Base-by-base conservation (phyloP, 495 filamentous ascomycete species). In the Cercophora scortea region DNA sequence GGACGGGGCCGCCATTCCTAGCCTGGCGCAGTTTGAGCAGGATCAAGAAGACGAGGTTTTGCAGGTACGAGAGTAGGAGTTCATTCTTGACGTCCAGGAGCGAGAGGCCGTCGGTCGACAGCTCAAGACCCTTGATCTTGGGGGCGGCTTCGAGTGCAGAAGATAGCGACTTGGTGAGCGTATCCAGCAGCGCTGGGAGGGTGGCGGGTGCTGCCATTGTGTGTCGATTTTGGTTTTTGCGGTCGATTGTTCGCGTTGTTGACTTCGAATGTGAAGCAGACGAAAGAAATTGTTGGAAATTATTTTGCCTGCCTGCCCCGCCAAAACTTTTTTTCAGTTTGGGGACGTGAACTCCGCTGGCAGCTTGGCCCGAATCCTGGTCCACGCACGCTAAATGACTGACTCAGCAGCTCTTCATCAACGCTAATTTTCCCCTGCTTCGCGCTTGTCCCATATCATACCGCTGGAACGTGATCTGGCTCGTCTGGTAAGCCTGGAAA, bases 51-150 rank as follows among this genome's bases (percentile, higher is more conserved):
- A 92, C 88, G 5, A 96, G 80, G 59, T 96, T 91, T 60, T 97
- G 94, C 0, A 97, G 74, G 71, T 98, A 98, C 1, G 94, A 90
- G 42, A 98, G 86, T 12, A 98, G 81, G 15, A 97, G 79, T 55
- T 98, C 94, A 74, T 89, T 95, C 67, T 98, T 98, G 48, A 86
- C 80, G 63, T 96, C 89, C 61, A 98, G 83, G 6, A 98, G 84
- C 2, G 93, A 96, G 46, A 98, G 91, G 55, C 92, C 92, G 55
- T 95, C 83, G 58, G 83, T 76, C 8, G 88, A 84, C 6, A 87
- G 79, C 11, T 73, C 67, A 42, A 84, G 61, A 44, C 83, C 66
- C 4, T 71, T 48, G 10, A 79, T 54, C 43, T 81, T 80, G 8
- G 85, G 83, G 3, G 90, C 67, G 2, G 83, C 81, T 42, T 84